A percentile compares a stretch with the other conserved stretches of the same genome.
These are phyloP conservation scores for Crithidia fasciculata DNA, from an alignment of 208 protist species.

Conservation along the genomic window DNA sequence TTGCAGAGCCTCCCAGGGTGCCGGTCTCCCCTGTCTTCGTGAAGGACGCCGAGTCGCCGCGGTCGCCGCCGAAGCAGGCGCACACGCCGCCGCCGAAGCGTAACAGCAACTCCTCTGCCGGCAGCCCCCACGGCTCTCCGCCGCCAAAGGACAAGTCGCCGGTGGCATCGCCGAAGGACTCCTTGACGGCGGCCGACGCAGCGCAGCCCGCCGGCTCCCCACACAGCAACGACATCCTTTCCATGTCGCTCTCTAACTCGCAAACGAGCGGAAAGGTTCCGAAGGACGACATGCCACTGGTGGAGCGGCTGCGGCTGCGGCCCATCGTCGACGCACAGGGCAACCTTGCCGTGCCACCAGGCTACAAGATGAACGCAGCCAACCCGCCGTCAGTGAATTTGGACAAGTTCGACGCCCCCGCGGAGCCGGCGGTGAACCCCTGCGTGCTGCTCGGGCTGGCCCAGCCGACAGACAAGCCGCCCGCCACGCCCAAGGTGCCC, in stretches of 20 bases:
- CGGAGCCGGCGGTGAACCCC: conserved; percentile 28
- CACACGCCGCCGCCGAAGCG: conserved; percentile 21
- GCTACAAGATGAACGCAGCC: conserved; percentile 41
- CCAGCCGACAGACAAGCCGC: conserved; percentile 25
- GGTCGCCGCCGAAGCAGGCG: neutral
- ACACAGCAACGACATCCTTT: neutral
- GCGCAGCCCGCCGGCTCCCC: neutral
- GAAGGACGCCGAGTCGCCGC: conserved; percentile 2
- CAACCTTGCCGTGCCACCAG: conserved; percentile 46
- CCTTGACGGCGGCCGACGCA: neutral
- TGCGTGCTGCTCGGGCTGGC: conserved; percentile 47
- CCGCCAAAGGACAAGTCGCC: neutral
- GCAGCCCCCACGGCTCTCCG: too few relatives aligned
- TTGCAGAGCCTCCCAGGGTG: neutral
- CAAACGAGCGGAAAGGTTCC: conserved; percentile 14
- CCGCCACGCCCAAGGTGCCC: conserved; percentile 15
- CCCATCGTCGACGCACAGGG: conserved; percentile 34
- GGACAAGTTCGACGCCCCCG: conserved; percentile 30
- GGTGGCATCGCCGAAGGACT: conserved; percentile 9
- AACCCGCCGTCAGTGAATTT: conserved; percentile 32
- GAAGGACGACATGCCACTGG: conserved; percentile 16
- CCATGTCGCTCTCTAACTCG: conserved; percentile 2
- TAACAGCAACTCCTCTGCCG: neutral
- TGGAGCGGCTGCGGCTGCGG: conserved; percentile 26
- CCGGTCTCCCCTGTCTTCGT: neutral